Evolutionary conservation across 768 basidiomycete genomes (phyloP), one percentile per base, ranked within the genome.

Genomic region (Pleurotus ostreatus): DNA sequence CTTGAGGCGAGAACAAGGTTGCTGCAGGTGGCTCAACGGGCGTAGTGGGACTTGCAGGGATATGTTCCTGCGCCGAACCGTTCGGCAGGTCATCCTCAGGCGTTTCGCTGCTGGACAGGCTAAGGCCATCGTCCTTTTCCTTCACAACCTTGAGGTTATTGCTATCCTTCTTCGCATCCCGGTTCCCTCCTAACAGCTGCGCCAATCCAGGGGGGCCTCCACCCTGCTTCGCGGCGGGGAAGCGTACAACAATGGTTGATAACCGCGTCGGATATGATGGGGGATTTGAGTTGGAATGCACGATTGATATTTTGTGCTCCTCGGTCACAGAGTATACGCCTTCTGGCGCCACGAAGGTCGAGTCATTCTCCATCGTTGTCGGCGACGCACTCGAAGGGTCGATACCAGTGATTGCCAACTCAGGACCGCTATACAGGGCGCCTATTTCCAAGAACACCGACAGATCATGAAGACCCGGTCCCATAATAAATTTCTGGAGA

Each of bases 291-390:
- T 74, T 71, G 51, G 71, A 70, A 59, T 79, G 78, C 48, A 74
- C 62, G 34, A 74, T 67, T 44, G 78, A 72, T 0, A 88, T 84
- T 68, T 86, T 91, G 77, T 89, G 86, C 65, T 93, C 92, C 63
- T 93, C 92, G 15, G 87, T 90, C 67, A 92, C 81, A 22, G 89
- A 86, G 75, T 94, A 94, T 43, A 93, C 89, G 62, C 92, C 92
- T 70, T 94, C 92, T 52, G 92, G 92, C 34, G 92, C 91, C 45
- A 92, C 86, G 70, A 94, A 92, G 23, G 89, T 88, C 58, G 82
- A 80, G 54, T 91, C 89, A 78, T 80, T 89, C 77, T 92, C 89
- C 86, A 91, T 90, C 61, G 62, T 63, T 62, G 63, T 56, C 61
- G 64, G 60, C 53, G 59, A 58, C 58, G 30, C 23, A 26, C 22